phyloP scores from a whole-genome alignment of 345 rosid genomes.

The Bruguiera parviflora region DNA sequence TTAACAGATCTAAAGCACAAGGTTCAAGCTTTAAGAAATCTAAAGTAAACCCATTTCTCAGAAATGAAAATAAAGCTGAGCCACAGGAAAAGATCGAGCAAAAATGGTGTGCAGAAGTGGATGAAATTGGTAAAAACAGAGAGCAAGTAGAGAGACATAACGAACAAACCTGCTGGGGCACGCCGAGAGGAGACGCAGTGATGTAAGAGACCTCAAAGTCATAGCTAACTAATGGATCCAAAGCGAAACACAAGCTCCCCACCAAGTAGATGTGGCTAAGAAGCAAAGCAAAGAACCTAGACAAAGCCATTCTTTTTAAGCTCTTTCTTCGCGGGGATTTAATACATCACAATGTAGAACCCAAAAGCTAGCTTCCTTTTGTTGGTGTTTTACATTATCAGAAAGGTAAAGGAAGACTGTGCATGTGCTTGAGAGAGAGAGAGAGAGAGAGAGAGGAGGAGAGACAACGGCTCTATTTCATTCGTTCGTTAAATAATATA shows the following conservation, averaged over 20 bases:
- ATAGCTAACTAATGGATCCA: conserved; percentile 61
- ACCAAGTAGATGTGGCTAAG: conserved; percentile 50
- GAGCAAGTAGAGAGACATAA: conserved; percentile 23
- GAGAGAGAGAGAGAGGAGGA: not conserved
- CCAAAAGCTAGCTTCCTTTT: conserved; percentile 14
- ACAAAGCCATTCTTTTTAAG: conserved; percentile 45
- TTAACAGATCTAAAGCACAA: conserved; percentile 50
- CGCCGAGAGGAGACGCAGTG: conserved; percentile 96
- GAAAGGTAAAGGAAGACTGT: not conserved
- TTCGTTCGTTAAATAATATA: too few relatives aligned
- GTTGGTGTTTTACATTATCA: conserved; percentile 38
- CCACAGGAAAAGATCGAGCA: conserved; percentile 20
- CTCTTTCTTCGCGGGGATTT: conserved; percentile 2
- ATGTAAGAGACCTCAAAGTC: conserved; percentile 83
- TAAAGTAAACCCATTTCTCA: conserved; percentile 21
- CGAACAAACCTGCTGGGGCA: conserved; percentile 74
- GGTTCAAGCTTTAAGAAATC: conserved; percentile 34
- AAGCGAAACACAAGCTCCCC: conserved; percentile 51
- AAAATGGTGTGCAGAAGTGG: not conserved
- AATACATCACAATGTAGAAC: not conserved
- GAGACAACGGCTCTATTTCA: conserved; percentile 30
- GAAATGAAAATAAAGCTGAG: conserved; percentile 18
- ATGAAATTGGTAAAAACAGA: conserved; percentile 6
- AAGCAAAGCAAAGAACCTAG: conserved; percentile 41
- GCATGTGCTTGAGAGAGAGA: not conserved